A percentile compares a stretch with the other conserved stretches of the same genome.
These are phyloP conservation scores for Tolypocladium paradoxum DNA, from an alignment of 2,329 filamentous ascomycete genomes.

Conservation along the genomic window DNA sequence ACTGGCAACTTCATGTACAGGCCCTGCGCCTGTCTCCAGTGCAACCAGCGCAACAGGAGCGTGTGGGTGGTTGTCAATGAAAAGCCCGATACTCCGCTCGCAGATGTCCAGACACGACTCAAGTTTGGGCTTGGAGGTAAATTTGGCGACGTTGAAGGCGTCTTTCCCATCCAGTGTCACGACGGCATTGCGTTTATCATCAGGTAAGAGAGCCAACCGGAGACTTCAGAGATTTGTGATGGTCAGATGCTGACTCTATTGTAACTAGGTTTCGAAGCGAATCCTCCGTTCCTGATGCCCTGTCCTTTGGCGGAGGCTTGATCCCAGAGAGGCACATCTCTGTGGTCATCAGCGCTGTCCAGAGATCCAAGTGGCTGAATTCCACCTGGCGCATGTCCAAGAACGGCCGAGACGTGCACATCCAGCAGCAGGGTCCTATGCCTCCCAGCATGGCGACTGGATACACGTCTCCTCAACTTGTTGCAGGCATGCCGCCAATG, in stretches of 20 bases:
- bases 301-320: conserved; percentile 10
- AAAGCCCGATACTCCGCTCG: neutral
- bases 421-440: neutral
- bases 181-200: conserved; percentile 13
- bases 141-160: conserved; percentile 21
- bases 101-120: conserved; percentile 17
- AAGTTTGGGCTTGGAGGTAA: conserved; percentile 15
- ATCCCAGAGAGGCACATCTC: conserved; percentile 16
- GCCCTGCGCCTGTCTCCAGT: conserved; percentile 18
- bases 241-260: neutral
- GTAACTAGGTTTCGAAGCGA: conserved; percentile 15
- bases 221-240: neutral
- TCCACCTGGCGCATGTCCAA: neutral
- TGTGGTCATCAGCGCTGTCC: conserved; percentile 14
- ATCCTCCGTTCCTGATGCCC: conserved; percentile 14
- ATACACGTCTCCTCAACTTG: neutral
- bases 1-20: conserved; percentile 12
- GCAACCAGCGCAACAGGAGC: conserved; percentile 19
- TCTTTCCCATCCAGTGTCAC: conserved; percentile 5
- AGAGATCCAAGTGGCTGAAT: conserved; percentile 21
- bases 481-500: neutral
- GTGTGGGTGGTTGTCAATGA: conserved; percentile 15
- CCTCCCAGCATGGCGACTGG: neutral
- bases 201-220: conserved; percentile 11
- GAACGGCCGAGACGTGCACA: neutral